Base-by-base conservation (phyloP, 2,329 filamentous ascomycete species). In the Eutypa lata region DNA sequence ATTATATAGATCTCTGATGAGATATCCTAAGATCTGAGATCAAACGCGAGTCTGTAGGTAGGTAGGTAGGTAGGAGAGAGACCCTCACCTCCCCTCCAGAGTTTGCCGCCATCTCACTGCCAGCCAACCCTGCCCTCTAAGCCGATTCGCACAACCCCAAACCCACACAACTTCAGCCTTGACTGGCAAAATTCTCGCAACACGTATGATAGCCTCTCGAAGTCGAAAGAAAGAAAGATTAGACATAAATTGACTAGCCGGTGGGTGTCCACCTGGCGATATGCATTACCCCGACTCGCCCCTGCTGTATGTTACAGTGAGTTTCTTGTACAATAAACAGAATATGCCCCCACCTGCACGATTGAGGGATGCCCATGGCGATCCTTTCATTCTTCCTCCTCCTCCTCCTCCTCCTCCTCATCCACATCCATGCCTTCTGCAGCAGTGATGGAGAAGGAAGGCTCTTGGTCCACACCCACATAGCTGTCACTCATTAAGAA, bases 401-500 rank as follows among this genome's bases (percentile, higher is more conserved):
- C 86, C 22, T 88, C 87, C 11, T 90, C 88, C 21, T 92, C 90
- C 44, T 94, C 90, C 1, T 92, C 90, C 46, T 90, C 88, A 70
- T 96, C 92, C 66, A 97, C 90, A 53, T 97, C 94, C 90, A 94
- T 95, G 5, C 91, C 91, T 72, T 99, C 94, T 2, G 87, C 90
- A 26, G 89, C 94, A 50, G 82, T 87, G 44, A 99, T 86, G 52
- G 83, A 87, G 70, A 99, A 97, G 5, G 85, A 84, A 51, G 92
- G 90, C 67, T 96, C 95, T 74, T 99, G 94, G 74, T 99, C 95
- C 50, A 99, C 91, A 24, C 94, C 94, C 35, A 97, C 83, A 71
- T 99, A 99, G 71, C 90, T 93, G 74, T 99, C 94, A 69, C 92
- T 94, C 88, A 99, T 97, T 68, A 99, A 77, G 74, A 90, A 96